Evolutionary conservation across 2,329 filamentous ascomycete genomes (phyloP), one percentile per base, ranked within the genome.

Genomic region (Cryphonectria nitschkei): DNA sequence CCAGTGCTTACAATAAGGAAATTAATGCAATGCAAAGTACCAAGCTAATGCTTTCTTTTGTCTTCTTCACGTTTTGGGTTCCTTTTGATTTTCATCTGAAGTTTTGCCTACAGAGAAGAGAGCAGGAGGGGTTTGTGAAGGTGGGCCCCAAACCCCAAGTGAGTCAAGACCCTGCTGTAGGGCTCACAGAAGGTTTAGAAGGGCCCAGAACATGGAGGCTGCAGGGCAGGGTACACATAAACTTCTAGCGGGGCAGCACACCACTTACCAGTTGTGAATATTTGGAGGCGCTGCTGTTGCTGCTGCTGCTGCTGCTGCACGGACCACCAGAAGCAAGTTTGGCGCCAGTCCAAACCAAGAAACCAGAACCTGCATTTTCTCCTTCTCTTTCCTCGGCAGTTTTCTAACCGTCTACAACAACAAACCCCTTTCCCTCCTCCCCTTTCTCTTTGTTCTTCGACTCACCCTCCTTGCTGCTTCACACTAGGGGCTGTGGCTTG

Each of bases 291-390:
- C 46, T 46, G 14, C 43, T 26, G 26, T 26, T 34, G 34, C 34
- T 34, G 34, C 34, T 34, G 34, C 34, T 22, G 61, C 11, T 34
- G 34, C 29, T 22, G 29, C 32, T 62, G 60, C 61, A 64, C 26
- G 26, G 26, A 13, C 61, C 39, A 64, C 22, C 41, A 19, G n/a
- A 39, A 52, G 50, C 62, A 26, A 56, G 52, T 56, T 26, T 29
- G 13, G n/a, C 13, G 52, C 26, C 58, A 7, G n/a, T 34, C 13
- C 19, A 19, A 34, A 61, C 32, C 13, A n/a, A 54, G 29, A 8
- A 58, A 32, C 61, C 39, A 64, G 37, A 64, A 43, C 61, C 37
- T 43, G 61, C 61, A 43, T 43, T 46, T 34, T 34, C 26, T 34
- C 26, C 37, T 43, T 32, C 22, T 34, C 41, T 32, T 26, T 34